Evolutionary conservation across 2,329 filamentous ascomycete species (phyloP), one percentile per base, ranked within the genome.

Genomic region (Pseudogymnoascus sp.): DNA sequence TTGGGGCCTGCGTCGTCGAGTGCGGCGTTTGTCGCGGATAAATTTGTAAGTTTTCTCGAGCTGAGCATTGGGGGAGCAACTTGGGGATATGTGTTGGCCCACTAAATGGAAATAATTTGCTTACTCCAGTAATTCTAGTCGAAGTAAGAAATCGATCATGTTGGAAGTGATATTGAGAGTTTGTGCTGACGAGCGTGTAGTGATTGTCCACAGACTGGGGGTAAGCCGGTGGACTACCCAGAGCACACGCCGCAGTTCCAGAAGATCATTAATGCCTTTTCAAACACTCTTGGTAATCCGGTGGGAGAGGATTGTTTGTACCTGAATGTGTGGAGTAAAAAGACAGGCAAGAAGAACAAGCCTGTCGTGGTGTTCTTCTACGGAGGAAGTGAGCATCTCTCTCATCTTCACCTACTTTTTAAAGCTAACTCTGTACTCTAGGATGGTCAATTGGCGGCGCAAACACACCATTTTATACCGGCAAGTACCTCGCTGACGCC

Each of bases 401-500:
- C 13, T 55, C 44, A 2, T 33, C n/a, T 7, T 33, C 17, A 17
- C 7, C 29, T 33, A 9, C n/a, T 55, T 55, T 17, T n/a, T n/a
- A 33, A 55, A 21, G 27, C 48, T 55, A 55, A 55, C 2, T 2
- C 29, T 33, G 5, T 5, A 33, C 33, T 33, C n/a, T n/a, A 55
- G 48, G 48, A 55, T 55, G 48, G 48, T 17, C 48, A 12, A 9
- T 55, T 33, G 48, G 48, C 8, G 15, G 27, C 48, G 7, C 48
- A 17, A 5, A 17, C 48, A 55, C 27, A 9, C 48, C 48, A 9
- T 33, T 33, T 10, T 55, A 7, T 1, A 33, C 9, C 27, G 67
- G 67, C 15, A 51, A 61, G 4, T 36, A 15, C 21, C 60, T 68
- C 17, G 66, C 67, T 15, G 63, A 25, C 1, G 61, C 55, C 17